Evolutionary conservation across 345 rosid species (phyloP).

Genomic region (Euphorbia peplus): DNA sequence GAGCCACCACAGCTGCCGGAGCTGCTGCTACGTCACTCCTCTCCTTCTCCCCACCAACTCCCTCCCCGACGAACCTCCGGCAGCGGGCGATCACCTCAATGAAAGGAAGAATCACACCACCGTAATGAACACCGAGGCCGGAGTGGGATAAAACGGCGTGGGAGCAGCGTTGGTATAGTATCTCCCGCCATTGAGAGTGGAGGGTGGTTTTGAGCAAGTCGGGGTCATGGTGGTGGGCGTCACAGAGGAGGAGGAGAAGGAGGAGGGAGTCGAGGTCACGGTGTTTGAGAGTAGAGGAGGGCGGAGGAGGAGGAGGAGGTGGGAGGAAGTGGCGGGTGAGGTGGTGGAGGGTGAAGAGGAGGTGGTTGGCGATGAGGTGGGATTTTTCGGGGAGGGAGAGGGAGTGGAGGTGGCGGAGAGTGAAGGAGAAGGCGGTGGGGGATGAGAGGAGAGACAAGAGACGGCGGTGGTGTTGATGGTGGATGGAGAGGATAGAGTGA

Average conservation of each 20-base stretch:
- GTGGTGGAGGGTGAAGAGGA: constrained; percentile 67
- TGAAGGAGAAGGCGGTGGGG: constrained; percentile 67
- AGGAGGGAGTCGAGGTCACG: constrained; percentile 78
- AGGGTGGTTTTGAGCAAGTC: constrained; percentile 40
- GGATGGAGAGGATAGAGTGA: constrained; percentile 43
- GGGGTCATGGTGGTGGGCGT: constrained; percentile 61
- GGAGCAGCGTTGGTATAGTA: constrained; percentile 34
- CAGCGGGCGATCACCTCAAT: constrained; percentile 63
- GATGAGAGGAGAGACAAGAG: constrained; percentile 69
- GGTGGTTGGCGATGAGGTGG: constrained; percentile 76
- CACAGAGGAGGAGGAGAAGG: constrained; percentile 82
- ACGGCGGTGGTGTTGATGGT: constrained; percentile 56
- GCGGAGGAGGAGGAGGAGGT: constrained; percentile 20
- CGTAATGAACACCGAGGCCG: constrained; percentile 45
- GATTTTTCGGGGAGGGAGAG: constrained; percentile 64
- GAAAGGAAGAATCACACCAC: constrained; percentile 57
- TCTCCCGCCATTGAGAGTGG: constrained; percentile 48
- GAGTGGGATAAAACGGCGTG: constrained; percentile 32
- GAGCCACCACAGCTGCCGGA: constrained; percentile 55
- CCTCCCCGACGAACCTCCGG: constrained; percentile 49
- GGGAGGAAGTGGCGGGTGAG: constrained; percentile 46
- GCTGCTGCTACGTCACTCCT: constrained; percentile 54
- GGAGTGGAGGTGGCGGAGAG: constrained; percentile 73
- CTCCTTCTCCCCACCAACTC: constrained; percentile 32
- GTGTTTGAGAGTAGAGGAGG: constrained; percentile 32